These are phyloP conservation scores for Begonia masoniana DNA, from an alignment of 306 rosid genomes.

Conservation along the genomic window DNA sequence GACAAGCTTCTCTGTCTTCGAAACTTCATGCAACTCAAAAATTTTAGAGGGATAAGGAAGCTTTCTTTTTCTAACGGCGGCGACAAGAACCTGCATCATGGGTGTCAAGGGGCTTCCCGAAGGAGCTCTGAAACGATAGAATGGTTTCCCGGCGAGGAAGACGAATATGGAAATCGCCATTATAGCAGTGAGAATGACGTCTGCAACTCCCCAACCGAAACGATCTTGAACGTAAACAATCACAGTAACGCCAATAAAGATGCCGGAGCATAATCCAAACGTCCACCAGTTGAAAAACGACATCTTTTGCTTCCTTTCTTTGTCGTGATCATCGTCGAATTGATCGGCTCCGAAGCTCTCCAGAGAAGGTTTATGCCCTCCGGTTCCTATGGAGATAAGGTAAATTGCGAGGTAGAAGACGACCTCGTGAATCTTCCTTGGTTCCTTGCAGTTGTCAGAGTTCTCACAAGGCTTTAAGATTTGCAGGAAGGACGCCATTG, in stretches of 20 bases:
- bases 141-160: conserved; percentile 54
- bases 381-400: conserved; percentile 70
- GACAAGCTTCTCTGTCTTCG: conserved; percentile 17
- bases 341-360: conserved; percentile 97
- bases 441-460: conserved; percentile 25
- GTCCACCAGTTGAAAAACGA: conserved; percentile 98
- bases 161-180: conserved; percentile 61
- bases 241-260: conserved; percentile 68
- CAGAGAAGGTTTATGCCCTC: conserved; percentile 82
- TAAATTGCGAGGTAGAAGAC: conserved; percentile 67
- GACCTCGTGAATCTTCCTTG: conserved; percentile 57
- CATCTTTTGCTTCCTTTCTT: conserved; percentile 73
- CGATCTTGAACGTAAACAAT: conserved; percentile 75
- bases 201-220: conserved; percentile 65
- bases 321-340: conserved; percentile 56
- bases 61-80: conserved; percentile 58
- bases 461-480: conserved; percentile 44
- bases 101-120: conserved; percentile 90
- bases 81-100: conserved; percentile 74
- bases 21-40: conserved; percentile 38
- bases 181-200: conserved; percentile 41
- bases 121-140: conserved; percentile 49
- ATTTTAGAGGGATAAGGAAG: conserved; percentile 46
- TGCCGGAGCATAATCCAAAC: conserved; percentile 64
- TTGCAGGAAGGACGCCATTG: conserved; percentile 71